phyloP scores from a whole-genome alignment of 2,329 filamentous ascomycete species.

The Fonsecaea pedrosoi region DNA sequence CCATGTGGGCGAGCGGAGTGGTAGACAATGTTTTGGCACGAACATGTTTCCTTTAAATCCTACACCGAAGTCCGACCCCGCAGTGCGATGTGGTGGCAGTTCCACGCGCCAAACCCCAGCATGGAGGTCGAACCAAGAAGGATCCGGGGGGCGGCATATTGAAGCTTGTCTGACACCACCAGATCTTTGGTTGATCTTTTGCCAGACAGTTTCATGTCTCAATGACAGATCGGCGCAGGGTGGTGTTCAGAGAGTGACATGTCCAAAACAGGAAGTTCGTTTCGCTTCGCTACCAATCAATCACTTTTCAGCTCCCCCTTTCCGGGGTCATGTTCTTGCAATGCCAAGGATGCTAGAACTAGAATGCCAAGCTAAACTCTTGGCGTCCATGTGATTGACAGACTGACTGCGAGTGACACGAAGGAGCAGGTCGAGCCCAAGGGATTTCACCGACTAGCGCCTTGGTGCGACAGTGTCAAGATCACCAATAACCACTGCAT shows the following conservation, averaged over 20 bases:
- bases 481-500: too few species aligned
- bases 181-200: neutral
- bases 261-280: neutral
- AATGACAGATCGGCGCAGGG: neutral
- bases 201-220: neutral
- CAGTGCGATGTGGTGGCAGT: neutral
- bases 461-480: neutral
- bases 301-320: neutral
- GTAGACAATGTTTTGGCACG: neutral
- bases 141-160: neutral
- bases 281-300: conserved; percentile 13
- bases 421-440: too few species aligned
- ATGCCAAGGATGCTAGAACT: neutral
- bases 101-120: neutral
- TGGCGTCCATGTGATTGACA: neutral
- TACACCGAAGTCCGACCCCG: neutral
- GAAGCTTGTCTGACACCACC: neutral
- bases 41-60: neutral
- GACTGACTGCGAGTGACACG: neutral
- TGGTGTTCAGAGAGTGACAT: neutral
- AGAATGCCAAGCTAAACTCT: neutral
- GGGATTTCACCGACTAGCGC: neutral
- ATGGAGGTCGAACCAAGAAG: neutral
- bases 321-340: neutral
- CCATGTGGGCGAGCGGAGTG: neutral